Percentiles rank a stretch among this genome's conserved stretches.
Conservation (phyloP, 805 yeast genomes). For the Metschnikowia gelsemii region DNA sequence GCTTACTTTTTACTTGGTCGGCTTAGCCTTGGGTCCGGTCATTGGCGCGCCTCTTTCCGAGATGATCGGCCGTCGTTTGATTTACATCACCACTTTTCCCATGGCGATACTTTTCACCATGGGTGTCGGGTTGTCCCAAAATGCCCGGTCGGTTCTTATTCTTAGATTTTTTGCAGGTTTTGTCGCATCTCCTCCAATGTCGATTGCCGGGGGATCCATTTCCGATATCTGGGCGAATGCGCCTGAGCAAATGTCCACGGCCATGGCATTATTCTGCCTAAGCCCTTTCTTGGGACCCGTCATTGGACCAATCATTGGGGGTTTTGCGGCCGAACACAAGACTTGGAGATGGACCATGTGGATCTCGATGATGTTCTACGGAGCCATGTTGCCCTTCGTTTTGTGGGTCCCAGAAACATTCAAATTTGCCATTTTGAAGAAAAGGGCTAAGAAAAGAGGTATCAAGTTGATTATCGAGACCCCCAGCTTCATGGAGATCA, state of each 20-base stretch:
- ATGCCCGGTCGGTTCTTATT: constrained; percentile 48
- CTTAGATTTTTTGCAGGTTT: constrained; percentile 74
- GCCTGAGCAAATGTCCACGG: constrained; percentile 61
- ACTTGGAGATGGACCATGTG: constrained; percentile 24
- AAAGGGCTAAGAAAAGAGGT: constrained; percentile 49
- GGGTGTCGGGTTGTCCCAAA: constrained; percentile 22
- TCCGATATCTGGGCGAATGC: constrained; percentile 62
- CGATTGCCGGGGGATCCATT: constrained; percentile 83
- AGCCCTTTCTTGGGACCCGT: constrained; percentile 25
- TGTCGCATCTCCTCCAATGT: constrained; percentile 77
- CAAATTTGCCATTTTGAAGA: constrained; percentile 20
- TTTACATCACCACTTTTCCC: constrained; percentile 20
- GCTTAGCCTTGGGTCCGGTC: constrained; percentile 71
- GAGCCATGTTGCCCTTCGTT: constrained; percentile 19
- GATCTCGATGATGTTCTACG: constrained; percentile 22
- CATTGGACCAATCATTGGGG: constrained; percentile 23
- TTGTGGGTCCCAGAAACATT: constrained; percentile 20
- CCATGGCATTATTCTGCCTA: constrained; percentile 71
- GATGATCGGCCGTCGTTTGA: constrained; percentile 20
- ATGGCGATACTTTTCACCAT: constrained; percentile 21
- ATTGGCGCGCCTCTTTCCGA: constrained; percentile 59
- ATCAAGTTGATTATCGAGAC: constrained; percentile 41
- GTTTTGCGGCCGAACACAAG: constrained; percentile 48
- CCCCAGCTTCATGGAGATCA: constrained; percentile 41
- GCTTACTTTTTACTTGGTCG: constrained; percentile 64